These are phyloP conservation scores for Calonectria pteridis DNA, from an alignment of 2,329 filamentous ascomycete species.

Conservation along the genomic window DNA sequence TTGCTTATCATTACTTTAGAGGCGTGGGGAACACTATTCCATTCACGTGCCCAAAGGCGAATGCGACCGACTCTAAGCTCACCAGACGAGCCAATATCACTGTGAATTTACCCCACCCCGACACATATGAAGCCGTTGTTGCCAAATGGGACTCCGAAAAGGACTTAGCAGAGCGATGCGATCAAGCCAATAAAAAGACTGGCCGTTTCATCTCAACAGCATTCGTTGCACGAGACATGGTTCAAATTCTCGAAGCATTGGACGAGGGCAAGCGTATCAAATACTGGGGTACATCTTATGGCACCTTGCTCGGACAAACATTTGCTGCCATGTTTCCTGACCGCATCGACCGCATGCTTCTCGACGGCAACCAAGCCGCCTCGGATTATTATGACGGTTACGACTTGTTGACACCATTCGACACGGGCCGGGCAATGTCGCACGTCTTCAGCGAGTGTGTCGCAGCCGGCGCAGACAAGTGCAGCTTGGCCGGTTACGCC, in stretches of 20 bases:
- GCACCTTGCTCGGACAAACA: background rate
- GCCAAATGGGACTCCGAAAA: background rate
- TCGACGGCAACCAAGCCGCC: background rate
- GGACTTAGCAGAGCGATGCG: background rate
- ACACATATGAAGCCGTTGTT: background rate
- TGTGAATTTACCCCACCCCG: background rate
- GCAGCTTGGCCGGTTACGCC: background rate
- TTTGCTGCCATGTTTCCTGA: slow-evolving; percentile 7
- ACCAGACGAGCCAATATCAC: background rate
- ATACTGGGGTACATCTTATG: slow-evolving; percentile 5
- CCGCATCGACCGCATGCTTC: background rate
- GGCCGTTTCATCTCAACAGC: background rate
- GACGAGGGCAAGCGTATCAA: background rate
- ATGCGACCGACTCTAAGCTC: background rate
- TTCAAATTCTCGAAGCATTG: background rate
- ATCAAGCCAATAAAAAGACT: background rate
- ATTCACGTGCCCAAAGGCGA: background rate
- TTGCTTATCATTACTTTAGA: background rate
- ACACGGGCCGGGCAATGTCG: background rate
- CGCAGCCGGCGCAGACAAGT: background rate
- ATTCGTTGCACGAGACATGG: background rate
- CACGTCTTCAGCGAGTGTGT: background rate
- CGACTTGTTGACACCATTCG: background rate
- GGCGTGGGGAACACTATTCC: background rate
- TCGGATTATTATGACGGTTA: background rate